Base-by-base conservation (phyloP, 2,329 filamentous ascomycete species). In the Phialophora verrucosa region DNA sequence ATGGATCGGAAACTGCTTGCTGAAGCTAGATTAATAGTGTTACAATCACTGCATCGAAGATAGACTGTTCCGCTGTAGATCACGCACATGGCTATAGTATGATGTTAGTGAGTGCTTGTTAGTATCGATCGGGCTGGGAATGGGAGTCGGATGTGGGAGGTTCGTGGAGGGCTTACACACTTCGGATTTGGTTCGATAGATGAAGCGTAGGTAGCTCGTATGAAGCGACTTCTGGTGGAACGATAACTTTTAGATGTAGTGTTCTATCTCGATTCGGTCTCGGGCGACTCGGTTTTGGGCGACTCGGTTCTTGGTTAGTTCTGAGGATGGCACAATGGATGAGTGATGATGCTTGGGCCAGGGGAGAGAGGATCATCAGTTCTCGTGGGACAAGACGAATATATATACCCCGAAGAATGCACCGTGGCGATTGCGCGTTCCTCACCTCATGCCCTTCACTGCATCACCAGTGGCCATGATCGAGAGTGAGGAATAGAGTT, bases 81-180 rank as follows among this genome's bases (percentile, higher is more conserved):
- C 17, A 55, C 25, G 29, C 83, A 85, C 29, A 82, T 90, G 74
- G 76, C 90, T 8, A 81, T 23, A 35, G n/a, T n/a, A n/a, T n/a
- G n/a, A n/a, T n/a, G n/a, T n/a, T n/a, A n/a, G 20, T 29, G 17
- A 20, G 23, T 51, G 49, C 38, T 44, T 44, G 49, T 51, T 51
- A 29, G 20, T 25, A 11, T 14, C 20, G 49, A 51, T 3, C 14
- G 10, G 49, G 49, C 27, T 51, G 49, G 25, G 49, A 51, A 20
- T 44, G 38, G 12, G 14, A 42, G 35, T 17, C 6, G 12, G n/a
- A 8, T 8, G 14, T 51, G 49, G 20, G 10, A 51, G 49, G 1
- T 51, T n/a, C 38, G 38, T 44, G 38, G 49, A 29, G 49, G 11
- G 23, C 49, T 23, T 29, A 51, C 49, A 51, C 10, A 51, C 20